Evolutionary conservation across 306 rosid genomes (phyloP).

Genomic region (Astragalus glycyphyllos): DNA sequence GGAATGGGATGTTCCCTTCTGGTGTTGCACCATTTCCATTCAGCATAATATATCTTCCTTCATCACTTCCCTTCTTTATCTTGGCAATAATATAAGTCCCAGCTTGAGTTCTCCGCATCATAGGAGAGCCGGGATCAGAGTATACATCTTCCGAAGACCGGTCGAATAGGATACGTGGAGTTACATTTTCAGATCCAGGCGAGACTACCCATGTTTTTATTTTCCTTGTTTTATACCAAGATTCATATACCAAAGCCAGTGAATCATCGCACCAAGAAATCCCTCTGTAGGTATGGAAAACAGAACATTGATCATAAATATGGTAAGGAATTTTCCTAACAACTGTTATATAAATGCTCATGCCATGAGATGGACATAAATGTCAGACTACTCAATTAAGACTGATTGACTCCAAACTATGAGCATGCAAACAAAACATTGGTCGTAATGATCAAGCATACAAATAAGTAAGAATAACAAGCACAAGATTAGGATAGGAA

Average conservation of each 20-base stretch:
- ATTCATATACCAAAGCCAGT: slow-evolving; percentile 89
- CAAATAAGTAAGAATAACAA: slow-evolving; percentile 16
- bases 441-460: slow-evolving; percentile 25
- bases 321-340: slow-evolving; percentile 27
- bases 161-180: slow-evolving; percentile 84
- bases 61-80: slow-evolving; percentile 70
- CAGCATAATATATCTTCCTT: slow-evolving; percentile 67
- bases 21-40: slow-evolving; percentile 96
- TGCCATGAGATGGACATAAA: slow-evolving; percentile 31
- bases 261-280: slow-evolving; percentile 95
- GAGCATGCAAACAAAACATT: slow-evolving; percentile 27
- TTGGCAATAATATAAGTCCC: slow-evolving; percentile 87
- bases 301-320: slow-evolving; percentile 18
- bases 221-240: slow-evolving; percentile 93
- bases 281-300: slow-evolving; percentile 68
- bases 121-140: slow-evolving; percentile 98
- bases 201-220: slow-evolving; percentile 83
- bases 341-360: slow-evolving; percentile 27
- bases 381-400: slow-evolving; percentile 18
- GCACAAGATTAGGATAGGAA: slow-evolving; percentile 10
- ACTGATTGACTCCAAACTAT: slow-evolving; percentile 6
- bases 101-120: slow-evolving; percentile 84
- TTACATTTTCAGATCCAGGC: slow-evolving; percentile 73
- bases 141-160: slow-evolving; percentile 98
- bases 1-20: slow-evolving; percentile 94